Evolutionary conservation across 768 basidiomycete species (phyloP), one percentile per base, ranked within the genome.

Genomic region (Russula ochroleuca): DNA sequence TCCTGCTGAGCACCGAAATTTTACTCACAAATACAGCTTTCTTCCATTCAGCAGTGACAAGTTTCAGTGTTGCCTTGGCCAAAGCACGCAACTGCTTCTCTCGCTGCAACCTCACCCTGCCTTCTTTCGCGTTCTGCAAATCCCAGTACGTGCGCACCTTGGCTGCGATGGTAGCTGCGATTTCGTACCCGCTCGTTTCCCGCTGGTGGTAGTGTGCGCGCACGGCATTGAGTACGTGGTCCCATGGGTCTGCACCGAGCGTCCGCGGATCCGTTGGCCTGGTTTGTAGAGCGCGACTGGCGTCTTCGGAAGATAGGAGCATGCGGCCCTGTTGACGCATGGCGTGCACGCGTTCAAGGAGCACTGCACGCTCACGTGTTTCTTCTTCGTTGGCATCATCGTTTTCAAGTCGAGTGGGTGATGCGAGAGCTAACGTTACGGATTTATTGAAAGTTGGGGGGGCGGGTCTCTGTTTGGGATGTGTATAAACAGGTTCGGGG

Each of bases 11-110:
- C 11, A 4, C 28, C 31, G 33, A 21, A 61, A 35, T 14, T 37
- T 60, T 5, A 81, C 91, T 71, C 70, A 90, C 91, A 69, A 85
- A 85, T 50, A 94, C 85, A 9, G 91, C 94, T 70, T 90, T 85
- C 73, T 88, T 90, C 95, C 95, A 98, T 71, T 93, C 88, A 9
- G 79, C 80, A 35, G 82, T 79, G 33, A 97, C 84, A 69, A 85
- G 75, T 68, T 83, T 84, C 53, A 88, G 79, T 0, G 90, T 86
- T 23, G 83, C 81, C 75, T 89, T 91, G 14, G 90, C 90, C 41
- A 92, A 69, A 4, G 76, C 78, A 57, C 83, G 79, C 67, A 90
- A 66, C 33, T 86, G 79, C 73, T 81, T 83, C 76, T 92, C 89
- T 69, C 91, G 88, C 67, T 80, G 81, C 21, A 73, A 73, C 62